Conservation (phyloP, 75 land plant genomes). For the Pseudotsuga menziesii region DNA sequence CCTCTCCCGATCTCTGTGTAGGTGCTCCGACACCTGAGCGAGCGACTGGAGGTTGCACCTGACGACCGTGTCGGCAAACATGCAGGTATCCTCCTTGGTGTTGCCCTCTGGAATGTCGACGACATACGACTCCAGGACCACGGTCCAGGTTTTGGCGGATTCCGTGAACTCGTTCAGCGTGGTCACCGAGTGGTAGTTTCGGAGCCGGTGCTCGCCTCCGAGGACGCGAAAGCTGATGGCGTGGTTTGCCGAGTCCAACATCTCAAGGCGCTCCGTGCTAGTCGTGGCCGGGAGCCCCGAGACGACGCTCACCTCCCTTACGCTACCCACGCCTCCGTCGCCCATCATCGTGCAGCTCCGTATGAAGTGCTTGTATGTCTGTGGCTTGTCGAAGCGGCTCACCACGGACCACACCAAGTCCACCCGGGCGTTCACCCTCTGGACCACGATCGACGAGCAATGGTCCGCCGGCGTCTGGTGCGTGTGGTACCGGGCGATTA, state of each 20-base stretch:
- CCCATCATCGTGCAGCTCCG: constrained; percentile 41
- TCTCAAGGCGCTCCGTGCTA: constrained; percentile 69
- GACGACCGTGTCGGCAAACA: constrained; percentile 58
- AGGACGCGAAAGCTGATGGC: constrained; percentile 58
- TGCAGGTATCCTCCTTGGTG: constrained; percentile 51
- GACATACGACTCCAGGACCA: constrained; percentile 57
- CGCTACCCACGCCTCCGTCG: constrained; percentile 55
- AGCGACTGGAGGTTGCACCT: constrained; percentile 55
- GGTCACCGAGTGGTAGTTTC: constrained; percentile 59
- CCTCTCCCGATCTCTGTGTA: neutral
- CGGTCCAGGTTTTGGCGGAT: constrained; percentile 13
- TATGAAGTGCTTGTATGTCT: constrained; percentile 67
- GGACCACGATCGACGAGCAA: constrained; percentile 27
- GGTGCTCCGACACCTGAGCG: constrained; percentile 14
- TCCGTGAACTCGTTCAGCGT: constrained; percentile 19
- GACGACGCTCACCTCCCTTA: constrained; percentile 56
- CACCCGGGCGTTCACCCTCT: constrained; percentile 27
- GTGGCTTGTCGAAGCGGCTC: constrained; percentile 69
- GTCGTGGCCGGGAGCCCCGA: constrained; percentile 68
- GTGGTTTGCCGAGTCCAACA: constrained; percentile 51
- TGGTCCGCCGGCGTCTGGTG: constrained; percentile 1
- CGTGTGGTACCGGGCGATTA: neutral
- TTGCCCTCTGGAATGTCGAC: constrained; percentile 66
- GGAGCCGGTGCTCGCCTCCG: constrained; percentile 66
- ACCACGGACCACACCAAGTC: constrained; percentile 69